Percentiles rank a stretch among this genome's conserved stretches.
phyloP scores from a whole-genome alignment of 805 yeast species.

The Scheffersomyces amazonensis region DNA sequence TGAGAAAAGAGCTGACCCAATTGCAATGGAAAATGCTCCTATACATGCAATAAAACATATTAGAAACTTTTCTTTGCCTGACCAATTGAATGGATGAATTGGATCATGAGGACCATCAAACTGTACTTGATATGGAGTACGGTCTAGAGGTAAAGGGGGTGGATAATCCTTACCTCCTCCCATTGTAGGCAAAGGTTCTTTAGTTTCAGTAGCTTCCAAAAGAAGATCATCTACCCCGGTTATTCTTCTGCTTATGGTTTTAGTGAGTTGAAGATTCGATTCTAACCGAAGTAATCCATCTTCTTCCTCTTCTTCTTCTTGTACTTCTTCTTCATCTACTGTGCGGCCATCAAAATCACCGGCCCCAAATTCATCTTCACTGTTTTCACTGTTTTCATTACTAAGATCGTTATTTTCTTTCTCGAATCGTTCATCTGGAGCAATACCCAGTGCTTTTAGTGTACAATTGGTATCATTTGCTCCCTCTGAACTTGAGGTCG shows the following conservation, averaged over 20 bases:
- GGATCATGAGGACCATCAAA: constrained; percentile 82
- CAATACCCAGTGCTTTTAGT: too few species aligned
- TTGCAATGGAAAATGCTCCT: constrained; percentile 44
- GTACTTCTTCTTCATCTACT: constrained; percentile 2
- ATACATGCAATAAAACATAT: constrained; percentile 23
- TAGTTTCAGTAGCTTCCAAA: constrained; percentile 17
- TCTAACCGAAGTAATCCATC: constrained; percentile 15
- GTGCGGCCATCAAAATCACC: background rate
- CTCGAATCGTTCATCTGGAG: too few species aligned
- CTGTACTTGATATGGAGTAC: constrained; percentile 58
- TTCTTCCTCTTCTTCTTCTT: constrained; percentile 4
- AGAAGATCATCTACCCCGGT: constrained; percentile 23
- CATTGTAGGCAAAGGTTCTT: constrained; percentile 45
- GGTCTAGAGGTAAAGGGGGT: constrained; percentile 44
- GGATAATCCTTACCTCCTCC: constrained; percentile 67
- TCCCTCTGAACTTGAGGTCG: too few species aligned
- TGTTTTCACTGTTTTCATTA: background rate
- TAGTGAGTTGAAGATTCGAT: constrained; percentile 16
- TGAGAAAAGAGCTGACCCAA: constrained; percentile 81
- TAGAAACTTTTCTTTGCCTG: constrained; percentile 25
- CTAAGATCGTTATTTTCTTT: too few species aligned
- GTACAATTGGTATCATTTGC: too few species aligned
- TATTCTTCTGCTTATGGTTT: constrained; percentile 16
- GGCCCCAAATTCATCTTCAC: background rate
- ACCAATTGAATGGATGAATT: constrained; percentile 76